Evolutionary conservation across 2,329 filamentous ascomycete genomes (phyloP), one percentile per base, ranked within the genome.

Genomic region (Scedosporium dehoogii): DNA sequence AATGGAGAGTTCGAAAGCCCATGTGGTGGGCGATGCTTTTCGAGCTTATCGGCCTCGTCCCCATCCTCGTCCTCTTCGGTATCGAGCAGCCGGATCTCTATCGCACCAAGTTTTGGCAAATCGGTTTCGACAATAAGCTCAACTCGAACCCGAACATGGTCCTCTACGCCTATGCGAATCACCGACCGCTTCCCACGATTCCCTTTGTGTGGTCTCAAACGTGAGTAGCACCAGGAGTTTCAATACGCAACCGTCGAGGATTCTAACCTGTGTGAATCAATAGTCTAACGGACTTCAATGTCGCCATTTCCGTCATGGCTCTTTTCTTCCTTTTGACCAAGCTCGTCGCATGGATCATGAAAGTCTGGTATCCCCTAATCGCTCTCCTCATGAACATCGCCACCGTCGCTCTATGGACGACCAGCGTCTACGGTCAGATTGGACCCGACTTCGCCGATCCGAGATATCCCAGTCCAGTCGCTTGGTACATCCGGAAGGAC

Each of bases 291-390:
- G 79, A 87, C 67, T 91, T 84, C 76, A 91, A 92, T 70, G 84
- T 92, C 67, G 87, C 87, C 70, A 87, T 92, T 67, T 88, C 88
- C 44, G 82, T 93, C 66, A 78, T 91, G 61, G 86, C 85, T 63
- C 87, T 90, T 72, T 93, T 93, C 77, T 80, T 91, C 71, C 81
- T 91, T 65, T 81, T 92, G 55, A 78, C 81, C 72, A 92, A 91
- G 77, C 79, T 83, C 66, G 83, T 88, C 65, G 79, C 83, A 69
- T 86, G 83, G 74, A 84, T 90, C 69, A 85, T 92, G 80, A 85
- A 87, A 71, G 76, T 87, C 69, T 91, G 85, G 79, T 85, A 80
- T 67, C 90, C 90, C 5, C 71, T 90, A 64, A 64, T 92, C 62
- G 85, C 83, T 64, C 72, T 84, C 25, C 64, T 86, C 61, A 73